These are phyloP conservation scores for Lignosus rhinocerotis DNA, from an alignment of 1,284 basidiomycete species.

Conservation along the genomic window DNA sequence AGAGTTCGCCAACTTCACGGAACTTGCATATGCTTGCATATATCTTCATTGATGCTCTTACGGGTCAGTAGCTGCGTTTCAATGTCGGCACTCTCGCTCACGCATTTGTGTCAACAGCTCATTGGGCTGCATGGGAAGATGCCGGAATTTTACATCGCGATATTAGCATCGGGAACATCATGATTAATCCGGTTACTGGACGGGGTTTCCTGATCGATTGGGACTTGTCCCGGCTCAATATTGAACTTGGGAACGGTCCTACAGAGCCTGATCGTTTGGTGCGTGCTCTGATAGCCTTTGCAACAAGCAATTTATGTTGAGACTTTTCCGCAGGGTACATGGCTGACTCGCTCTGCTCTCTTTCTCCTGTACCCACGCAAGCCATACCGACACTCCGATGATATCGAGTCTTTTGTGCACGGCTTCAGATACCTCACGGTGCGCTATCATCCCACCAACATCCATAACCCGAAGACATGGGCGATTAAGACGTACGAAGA, in stretches of 20 bases:
- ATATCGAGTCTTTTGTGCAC: conserved; percentile 18
- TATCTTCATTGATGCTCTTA: neutral
- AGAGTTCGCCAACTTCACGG: neutral
- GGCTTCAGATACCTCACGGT: neutral
- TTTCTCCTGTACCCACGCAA: conserved; percentile 3
- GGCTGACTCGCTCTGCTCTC: conserved; percentile 13
- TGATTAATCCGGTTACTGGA: neutral
- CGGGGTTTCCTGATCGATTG: conserved; percentile 5
- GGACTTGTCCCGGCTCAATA: neutral
- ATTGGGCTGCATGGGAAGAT: conserved; percentile 2
- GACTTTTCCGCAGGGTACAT: conserved; percentile 17
- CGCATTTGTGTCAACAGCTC: neutral
- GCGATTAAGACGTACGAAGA: neutral
- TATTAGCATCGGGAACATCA: conserved; percentile 13
- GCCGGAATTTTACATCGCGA: conserved; percentile 9
- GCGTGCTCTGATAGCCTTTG: neutral
- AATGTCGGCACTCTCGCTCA: neutral
- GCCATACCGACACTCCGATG: conserved; percentile 12
- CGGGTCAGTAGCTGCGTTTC: neutral
- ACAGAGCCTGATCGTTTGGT: neutral
- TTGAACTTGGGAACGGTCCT: neutral
- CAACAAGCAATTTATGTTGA: neutral
- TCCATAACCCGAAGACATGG: neutral
- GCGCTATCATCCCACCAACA: neutral
- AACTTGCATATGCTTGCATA: neutral